Base-by-base conservation (phyloP, 495 filamentous ascomycete species). In the Apiosordaria backusii region DNA sequence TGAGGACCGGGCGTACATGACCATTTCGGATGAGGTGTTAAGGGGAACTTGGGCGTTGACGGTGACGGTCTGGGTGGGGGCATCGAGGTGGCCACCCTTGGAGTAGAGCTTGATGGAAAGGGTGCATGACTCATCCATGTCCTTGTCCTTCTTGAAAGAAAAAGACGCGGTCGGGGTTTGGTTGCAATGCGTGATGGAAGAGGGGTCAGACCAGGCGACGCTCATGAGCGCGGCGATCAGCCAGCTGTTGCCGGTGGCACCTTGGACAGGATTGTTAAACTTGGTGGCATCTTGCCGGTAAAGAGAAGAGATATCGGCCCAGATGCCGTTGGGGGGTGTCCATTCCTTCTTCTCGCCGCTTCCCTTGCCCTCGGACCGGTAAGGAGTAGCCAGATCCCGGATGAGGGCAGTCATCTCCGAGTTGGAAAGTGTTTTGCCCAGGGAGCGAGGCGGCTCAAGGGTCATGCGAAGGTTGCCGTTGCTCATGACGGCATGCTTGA, bases 41-140 rank as follows among this genome's bases (percentile, higher is more conserved):
- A 76, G 66, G 21, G 75, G 75, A 24, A 79, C 65, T 50, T 67
- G 60, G 71, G 76, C 76, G 74, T 77, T 71, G 27, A 78, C 76
- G 35, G 76, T 72, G 53, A 79, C 69, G 3, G 64, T 77, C 26
- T 70, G 45, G 4, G 76, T 78, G 13, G 68, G 65, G 21, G 74
- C 75, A 70, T 79, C 76, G 64, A 72, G 73, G 65, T 74, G 70
- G 23, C 77, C 77, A 62, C 77, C 77, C 65, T 77, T 77, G 71
- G 72, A 70, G 75, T 77, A 68, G 67, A 79, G 70, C 57, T 72
- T 73, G 63, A 78, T 61, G 4, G 24, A 24, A 24, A 76, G 70
- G 9, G 59, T 22, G 60, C 65, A 62, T 0, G 60, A 57, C 0
- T 29, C 6, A 24, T 65, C 60, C 29, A 26, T 53, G 57, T 65